These are phyloP conservation scores for Trichoderma sp. DNA, from an alignment of 2,329 filamentous ascomycete genomes.

Conservation along the genomic window DNA sequence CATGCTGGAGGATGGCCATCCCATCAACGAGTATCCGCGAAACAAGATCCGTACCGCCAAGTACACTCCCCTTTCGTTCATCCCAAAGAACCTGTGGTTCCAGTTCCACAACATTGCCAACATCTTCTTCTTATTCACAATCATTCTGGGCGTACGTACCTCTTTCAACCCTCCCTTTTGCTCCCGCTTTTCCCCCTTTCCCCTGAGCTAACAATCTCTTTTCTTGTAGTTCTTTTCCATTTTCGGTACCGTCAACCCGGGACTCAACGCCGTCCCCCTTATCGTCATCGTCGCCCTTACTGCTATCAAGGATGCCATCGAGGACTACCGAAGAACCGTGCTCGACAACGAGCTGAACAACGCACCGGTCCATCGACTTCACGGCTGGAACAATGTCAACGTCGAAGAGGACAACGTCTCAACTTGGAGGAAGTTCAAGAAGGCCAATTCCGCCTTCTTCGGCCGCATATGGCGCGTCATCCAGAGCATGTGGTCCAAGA, in stretches of 20 bases:
- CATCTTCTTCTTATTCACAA: conserved; percentile 95
- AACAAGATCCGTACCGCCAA: conserved; percentile 99
- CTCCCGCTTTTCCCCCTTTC: background rate
- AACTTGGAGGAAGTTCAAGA: conserved; percentile 86
- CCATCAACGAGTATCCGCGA: conserved; percentile 69
- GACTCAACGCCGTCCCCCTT: conserved; percentile 83
- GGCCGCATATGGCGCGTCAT: conserved; percentile 56
- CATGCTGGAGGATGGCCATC: conserved; percentile 75
- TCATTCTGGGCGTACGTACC: conserved; percentile 83
- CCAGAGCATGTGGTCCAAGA: conserved; percentile 54
- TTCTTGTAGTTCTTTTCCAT: conserved; percentile 82
- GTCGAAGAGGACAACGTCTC: conserved; percentile 84
- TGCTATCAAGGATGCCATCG: conserved; percentile 89
- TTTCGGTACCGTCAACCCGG: conserved; percentile 89
- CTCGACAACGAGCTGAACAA: conserved; percentile 96
- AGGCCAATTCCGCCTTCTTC: conserved; percentile 70
- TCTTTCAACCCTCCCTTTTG: conserved; percentile 5
- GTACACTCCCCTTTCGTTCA: conserved; percentile 91
- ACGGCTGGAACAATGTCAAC: conserved; percentile 92
- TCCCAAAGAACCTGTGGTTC: conserved; percentile 96
- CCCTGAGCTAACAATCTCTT: conserved; percentile 27
- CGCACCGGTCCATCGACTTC: conserved; percentile 85
- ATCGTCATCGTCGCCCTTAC: conserved; percentile 91
- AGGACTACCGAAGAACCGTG: conserved; percentile 89
- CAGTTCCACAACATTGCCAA: conserved; percentile 99